Evolutionary conservation across 176 grass and related monocot species (phyloP), one percentile per base, ranked within the genome.

Genomic region (Oropetium thomaeum): DNA sequence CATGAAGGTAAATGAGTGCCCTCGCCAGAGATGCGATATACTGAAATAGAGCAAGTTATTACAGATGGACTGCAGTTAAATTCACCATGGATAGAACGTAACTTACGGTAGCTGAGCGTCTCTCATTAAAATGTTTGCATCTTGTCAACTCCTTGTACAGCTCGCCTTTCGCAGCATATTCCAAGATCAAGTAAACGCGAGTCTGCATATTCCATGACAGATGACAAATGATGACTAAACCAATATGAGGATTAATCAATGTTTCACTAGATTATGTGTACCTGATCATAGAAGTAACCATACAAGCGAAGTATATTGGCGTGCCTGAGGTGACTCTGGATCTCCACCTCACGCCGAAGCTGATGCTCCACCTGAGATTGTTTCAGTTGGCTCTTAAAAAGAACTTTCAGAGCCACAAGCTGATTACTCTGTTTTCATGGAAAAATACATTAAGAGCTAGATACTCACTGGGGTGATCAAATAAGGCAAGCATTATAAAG

Each of bases 221-320:
- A 87, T 38, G 20, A 87, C 32, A 82, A 37, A 69, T 69, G 16
- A 65, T 64, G 41, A 75, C 10, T 33, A 75, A 55, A 78, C 10
- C 44, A 64, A 54, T 35, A 10, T 20, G 17, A 10, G 82, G 77
- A 73, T 19, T 8, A 32, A 78, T 7, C 13, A 48, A 69, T 26
- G 41, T 0, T 69, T 61, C 12, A 62, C 1, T 62, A 58, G 9
- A 12, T 27, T 27, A 1, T 57, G 23, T 27, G 44, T 69, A 99
- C 96, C 89, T 95, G 91, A 58, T 99, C 96, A 67, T 99, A 99
- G 4, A 99, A 99, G 25, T 95, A 99, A 2, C 96, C 91, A 76
- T 99, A 99, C 19, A 95, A 47, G 38, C 89, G 96, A 33, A 95
- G 87, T 62, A 99, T 95, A 14, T 99, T 92, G 4, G 84, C 74